These are phyloP conservation scores for Amniculicola lignicola DNA, from an alignment of 495 filamentous ascomycete species.

Conservation along the genomic window DNA sequence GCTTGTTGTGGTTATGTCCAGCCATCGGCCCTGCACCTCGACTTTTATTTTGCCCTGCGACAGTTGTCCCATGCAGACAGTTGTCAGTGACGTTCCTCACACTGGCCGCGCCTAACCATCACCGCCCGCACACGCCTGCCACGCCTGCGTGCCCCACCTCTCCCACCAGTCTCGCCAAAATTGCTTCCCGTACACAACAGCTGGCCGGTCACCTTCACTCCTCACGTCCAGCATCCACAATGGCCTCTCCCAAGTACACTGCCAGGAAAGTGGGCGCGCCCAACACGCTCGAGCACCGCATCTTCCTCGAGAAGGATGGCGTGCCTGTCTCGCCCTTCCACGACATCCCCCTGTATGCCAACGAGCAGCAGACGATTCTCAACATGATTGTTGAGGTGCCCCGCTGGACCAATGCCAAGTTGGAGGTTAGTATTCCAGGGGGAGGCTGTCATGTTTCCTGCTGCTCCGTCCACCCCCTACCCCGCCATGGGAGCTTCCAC, in stretches of 20 bases:
- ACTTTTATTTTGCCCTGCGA: slow-evolving; percentile 4
- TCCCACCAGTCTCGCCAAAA: slow-evolving; percentile 31
- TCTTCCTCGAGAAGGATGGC: slow-evolving; percentile 98
- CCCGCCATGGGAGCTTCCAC: neutral
- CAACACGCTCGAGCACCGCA: slow-evolving; percentile 93
- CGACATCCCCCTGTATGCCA: slow-evolving; percentile 96
- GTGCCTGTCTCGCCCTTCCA: slow-evolving; percentile 91
- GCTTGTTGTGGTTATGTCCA: slow-evolving; percentile 12
- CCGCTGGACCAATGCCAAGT: slow-evolving; percentile 98
- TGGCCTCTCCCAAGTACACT: slow-evolving; percentile 55
- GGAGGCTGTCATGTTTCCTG: no score
- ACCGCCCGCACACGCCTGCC: slow-evolving; percentile 8
- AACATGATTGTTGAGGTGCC: slow-evolving; percentile 99
- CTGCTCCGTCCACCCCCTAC: no score
- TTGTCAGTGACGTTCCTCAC: slow-evolving; percentile 37
- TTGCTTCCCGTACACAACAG: slow-evolving; percentile 37
- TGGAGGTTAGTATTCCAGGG: slow-evolving; percentile 71
- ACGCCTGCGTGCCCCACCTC: slow-evolving; percentile 29
- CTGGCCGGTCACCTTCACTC: slow-evolving; percentile 36
- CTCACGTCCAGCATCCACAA: slow-evolving; percentile 26
- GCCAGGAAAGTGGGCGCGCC: slow-evolving; percentile 82
- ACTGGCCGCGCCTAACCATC: slow-evolving; percentile 34
- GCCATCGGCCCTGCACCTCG: slow-evolving; percentile 10
- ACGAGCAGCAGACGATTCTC: slow-evolving; percentile 84
- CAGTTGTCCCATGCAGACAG: slow-evolving; percentile 30